phyloP scores from a whole-genome alignment of 139 green algal genomes.

The Chlamydomonas asymmetrica region DNA sequence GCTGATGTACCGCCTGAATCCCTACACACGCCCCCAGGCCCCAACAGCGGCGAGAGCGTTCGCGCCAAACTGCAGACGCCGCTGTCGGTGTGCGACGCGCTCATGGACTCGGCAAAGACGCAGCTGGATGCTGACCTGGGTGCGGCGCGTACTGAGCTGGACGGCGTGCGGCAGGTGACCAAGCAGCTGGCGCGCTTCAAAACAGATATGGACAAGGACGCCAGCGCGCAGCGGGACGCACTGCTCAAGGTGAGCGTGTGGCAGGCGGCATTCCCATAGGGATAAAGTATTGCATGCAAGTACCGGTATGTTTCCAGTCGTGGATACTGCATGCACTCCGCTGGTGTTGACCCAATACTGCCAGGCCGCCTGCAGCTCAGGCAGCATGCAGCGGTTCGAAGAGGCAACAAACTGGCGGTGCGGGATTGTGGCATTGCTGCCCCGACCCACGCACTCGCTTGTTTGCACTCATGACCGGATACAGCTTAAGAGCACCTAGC shows the following conservation, averaged over 20 bases:
- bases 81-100: slow-evolving; percentile 82
- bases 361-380: no score
- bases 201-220: slow-evolving; percentile 79
- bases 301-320: no score
- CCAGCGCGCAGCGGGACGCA: slow-evolving; percentile 57
- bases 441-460: no score
- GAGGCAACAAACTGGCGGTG: no score
- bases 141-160: slow-evolving; percentile 40
- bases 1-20: no score
- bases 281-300: no score
- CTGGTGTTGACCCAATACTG: no score
- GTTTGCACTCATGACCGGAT: no score
- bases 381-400: no score
- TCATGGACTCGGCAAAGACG: slow-evolving; percentile 67
- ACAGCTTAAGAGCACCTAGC: no score
- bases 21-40: not conserved
- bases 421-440: no score
- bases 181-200: slow-evolving; percentile 74
- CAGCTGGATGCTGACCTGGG: slow-evolving; percentile 51
- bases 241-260: slow-evolving; percentile 39
- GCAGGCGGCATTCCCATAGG: not conserved
- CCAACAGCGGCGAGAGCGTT: slow-evolving; percentile 69
- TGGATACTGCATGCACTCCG: no score
- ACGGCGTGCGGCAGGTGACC: slow-evolving; percentile 57
- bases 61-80: slow-evolving; percentile 95